A percentile compares a stretch with the other conserved stretches of the same genome.
Evolutionary conservation across 2,329 filamentous ascomycete genomes (phyloP).

Genomic region (Phialophora chinensis): DNA sequence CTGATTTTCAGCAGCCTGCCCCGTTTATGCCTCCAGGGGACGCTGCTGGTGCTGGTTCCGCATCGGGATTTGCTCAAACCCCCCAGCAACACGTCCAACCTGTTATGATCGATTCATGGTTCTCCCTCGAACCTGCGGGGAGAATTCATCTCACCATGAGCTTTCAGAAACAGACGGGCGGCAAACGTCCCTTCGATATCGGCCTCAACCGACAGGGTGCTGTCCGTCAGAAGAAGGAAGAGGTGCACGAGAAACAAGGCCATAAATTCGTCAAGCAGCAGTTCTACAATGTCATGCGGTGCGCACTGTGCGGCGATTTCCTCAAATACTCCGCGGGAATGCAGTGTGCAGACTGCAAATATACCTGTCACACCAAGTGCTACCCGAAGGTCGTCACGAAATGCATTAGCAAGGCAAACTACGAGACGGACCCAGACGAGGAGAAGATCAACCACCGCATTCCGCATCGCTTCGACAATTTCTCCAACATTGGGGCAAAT

Average conservation of each 20-base stretch:
- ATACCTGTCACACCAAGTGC: conserved; percentile 98
- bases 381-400: conserved; percentile 97
- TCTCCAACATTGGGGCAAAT: conserved; percentile 96
- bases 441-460: conserved; percentile 99
- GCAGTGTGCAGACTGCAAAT: conserved; percentile 99
- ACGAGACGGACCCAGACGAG: conserved; percentile 96
- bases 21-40: conserved; percentile 42
- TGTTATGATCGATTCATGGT: conserved; percentile 84
- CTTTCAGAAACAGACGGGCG: conserved; percentile 88
- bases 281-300: conserved; percentile 99
- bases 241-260: conserved; percentile 97
- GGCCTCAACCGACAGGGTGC: conserved; percentile 94
- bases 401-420: conserved; percentile 99
- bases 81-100: conserved; percentile 34
- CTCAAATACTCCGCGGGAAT: conserved; percentile 98
- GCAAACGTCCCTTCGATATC: conserved; percentile 80
- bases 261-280: conserved; percentile 99
- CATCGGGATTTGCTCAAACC: conserved; percentile 42
- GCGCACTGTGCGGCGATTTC: conserved; percentile 95
- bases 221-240: conserved; percentile 96
- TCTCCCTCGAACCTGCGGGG: conserved; percentile 91
- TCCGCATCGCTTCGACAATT: conserved; percentile 94
- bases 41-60: conserved; percentile 48
- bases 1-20: conserved; percentile 53
- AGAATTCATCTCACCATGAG: conserved; percentile 89